Evolutionary conservation across 1,284 basidiomycete genomes (phyloP).

Genomic region (Athelia sp.): DNA sequence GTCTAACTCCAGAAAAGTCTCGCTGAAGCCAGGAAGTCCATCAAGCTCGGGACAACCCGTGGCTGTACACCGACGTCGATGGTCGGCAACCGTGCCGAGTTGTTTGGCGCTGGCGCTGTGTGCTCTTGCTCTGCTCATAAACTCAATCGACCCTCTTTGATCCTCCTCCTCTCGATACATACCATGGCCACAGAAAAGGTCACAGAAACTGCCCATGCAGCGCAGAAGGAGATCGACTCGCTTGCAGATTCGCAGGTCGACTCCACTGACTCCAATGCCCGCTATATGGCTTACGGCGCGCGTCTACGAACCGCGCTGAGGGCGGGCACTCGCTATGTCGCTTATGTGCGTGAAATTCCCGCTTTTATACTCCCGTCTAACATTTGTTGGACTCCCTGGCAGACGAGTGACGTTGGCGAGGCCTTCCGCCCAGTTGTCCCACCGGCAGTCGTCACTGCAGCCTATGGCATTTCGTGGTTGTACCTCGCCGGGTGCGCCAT

Average conservation of each 20-base stretch:
- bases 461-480: conserved; percentile 86
- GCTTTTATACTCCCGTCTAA: conserved; percentile 11
- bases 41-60: too few relatives aligned
- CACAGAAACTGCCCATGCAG: conserved; percentile 24
- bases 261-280: conserved; percentile 57
- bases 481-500: conserved; percentile 63
- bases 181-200: conserved; percentile 20
- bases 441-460: conserved; percentile 73
- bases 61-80: too few relatives aligned
- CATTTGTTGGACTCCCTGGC: conserved; percentile 20
- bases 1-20: too few relatives aligned
- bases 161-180: too few relatives aligned
- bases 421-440: conserved; percentile 87
- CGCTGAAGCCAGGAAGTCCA: too few relatives aligned
- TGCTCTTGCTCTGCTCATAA: too few relatives aligned
- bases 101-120: too few relatives aligned
- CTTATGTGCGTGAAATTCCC: conserved; percentile 55
- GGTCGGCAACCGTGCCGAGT: too few relatives aligned
- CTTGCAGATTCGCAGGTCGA: conserved; percentile 62
- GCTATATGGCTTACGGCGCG: conserved; percentile 75
- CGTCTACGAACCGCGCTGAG: conserved; percentile 74
- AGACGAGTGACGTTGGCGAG: conserved; percentile 90
- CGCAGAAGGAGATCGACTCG: conserved; percentile 42
- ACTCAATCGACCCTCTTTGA: too few relatives aligned
- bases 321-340: conserved; percentile 74